Percentiles rank a stretch among this genome's conserved stretches.
These are phyloP conservation scores for Coffea humblotiana DNA, from an alignment of 305 asterid genomes.

Conservation along the genomic window DNA sequence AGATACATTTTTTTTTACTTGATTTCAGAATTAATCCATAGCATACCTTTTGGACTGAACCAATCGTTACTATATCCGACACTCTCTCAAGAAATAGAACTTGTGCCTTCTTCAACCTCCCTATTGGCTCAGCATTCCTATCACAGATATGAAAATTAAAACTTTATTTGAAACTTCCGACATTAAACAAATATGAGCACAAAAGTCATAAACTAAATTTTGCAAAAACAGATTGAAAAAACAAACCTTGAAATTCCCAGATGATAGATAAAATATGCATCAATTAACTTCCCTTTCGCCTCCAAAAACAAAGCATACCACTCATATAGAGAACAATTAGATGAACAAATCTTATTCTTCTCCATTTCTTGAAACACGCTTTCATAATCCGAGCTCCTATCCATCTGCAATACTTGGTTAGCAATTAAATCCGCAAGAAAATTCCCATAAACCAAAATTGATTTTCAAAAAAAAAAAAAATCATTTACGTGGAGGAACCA, in stretches of 20 bases:
- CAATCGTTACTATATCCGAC: slow-evolving; percentile 60
- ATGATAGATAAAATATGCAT: slow-evolving; percentile 73
- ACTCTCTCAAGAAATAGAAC: slow-evolving; percentile 89
- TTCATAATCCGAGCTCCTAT: slow-evolving; percentile 63
- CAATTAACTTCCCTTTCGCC: slow-evolving; percentile 66
- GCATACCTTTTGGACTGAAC: slow-evolving; percentile 64
- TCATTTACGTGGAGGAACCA: slow-evolving; percentile 80
- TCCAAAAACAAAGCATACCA: slow-evolving; percentile 66
- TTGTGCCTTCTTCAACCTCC: slow-evolving; percentile 87
- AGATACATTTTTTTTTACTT: not conserved
- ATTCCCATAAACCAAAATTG: slow-evolving; percentile 1
- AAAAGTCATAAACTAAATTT: not conserved
- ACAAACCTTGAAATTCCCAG: slow-evolving; percentile 77
- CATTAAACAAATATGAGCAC: not conserved
- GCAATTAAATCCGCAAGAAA: slow-evolving; percentile 8
- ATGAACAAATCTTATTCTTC: slow-evolving; percentile 57
- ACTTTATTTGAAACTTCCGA: not conserved
- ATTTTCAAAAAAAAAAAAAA: not conserved
- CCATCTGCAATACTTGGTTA: slow-evolving; percentile 55
- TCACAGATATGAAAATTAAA: slow-evolving; percentile 19
- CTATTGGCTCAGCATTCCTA: slow-evolving; percentile 89
- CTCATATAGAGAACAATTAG: slow-evolving; percentile 72
- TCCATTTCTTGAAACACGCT: slow-evolving; percentile 64
- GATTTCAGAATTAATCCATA: slow-evolving; percentile 1
- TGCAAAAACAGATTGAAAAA: not conserved